Evolutionary conservation across 176 grass and related monocot genomes (phyloP).

Genomic region (Cymbopogon citratus): DNA sequence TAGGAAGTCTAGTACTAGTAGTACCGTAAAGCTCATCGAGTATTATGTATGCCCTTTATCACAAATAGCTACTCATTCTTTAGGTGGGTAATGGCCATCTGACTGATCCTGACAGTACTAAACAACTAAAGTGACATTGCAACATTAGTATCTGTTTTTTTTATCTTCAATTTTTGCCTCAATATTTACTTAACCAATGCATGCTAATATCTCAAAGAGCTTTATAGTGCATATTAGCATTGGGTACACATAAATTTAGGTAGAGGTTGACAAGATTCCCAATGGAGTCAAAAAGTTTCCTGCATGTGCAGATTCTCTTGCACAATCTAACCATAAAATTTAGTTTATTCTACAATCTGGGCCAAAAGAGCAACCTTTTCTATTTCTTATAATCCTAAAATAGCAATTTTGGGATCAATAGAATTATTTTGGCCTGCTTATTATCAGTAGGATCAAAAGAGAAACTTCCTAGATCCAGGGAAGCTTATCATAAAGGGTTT

Average conservation of each 20-base stretch:
- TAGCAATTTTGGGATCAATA: too few species aligned
- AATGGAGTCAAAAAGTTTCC: background rate
- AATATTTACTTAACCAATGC: background rate
- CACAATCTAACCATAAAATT: background rate
- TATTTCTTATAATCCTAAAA: background rate
- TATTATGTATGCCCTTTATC: background rate
- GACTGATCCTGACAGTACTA: background rate
- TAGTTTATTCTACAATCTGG: background rate
- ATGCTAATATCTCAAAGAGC: background rate
- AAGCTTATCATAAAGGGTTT: too few species aligned
- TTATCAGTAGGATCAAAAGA: too few species aligned
- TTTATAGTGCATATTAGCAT: background rate
- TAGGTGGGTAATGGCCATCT: background rate
- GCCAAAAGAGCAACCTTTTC: background rate
- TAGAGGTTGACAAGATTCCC: background rate
- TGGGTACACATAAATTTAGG: background rate
- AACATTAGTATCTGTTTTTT: background rate
- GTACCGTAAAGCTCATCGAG: background rate
- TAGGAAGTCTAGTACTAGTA: background rate
- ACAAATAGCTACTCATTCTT: background rate
- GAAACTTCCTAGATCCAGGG: too few species aligned
- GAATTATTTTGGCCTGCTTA: too few species aligned
- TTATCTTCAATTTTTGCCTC: background rate
- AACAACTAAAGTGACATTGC: background rate
- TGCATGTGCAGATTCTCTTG: background rate